Conservation (phyloP, 768 basidiomycete species). For the Plicaturopsis crispa region DNA sequence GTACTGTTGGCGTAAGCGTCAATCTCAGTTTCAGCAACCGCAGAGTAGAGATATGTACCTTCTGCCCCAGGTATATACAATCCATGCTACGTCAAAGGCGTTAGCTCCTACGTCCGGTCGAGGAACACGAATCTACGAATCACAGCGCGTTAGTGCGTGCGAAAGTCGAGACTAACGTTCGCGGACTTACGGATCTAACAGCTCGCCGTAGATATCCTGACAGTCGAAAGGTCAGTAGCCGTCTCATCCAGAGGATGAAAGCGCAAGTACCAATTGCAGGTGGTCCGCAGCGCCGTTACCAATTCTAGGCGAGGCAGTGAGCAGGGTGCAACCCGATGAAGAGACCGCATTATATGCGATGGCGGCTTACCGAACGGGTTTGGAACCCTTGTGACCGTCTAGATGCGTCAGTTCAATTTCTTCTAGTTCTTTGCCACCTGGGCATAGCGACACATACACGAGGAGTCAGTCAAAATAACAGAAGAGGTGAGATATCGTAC, state of each 20-base stretch:
- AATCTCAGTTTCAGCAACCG: neutral
- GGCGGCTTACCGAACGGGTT: constrained; percentile 54
- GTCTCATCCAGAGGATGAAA: neutral
- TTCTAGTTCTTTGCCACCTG: constrained; percentile 74
- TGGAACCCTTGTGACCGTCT: constrained; percentile 82
- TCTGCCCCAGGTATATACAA: constrained; percentile 94
- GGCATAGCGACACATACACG: neutral
- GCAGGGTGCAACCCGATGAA: neutral
- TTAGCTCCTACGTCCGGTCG: neutral
- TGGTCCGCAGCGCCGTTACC: constrained; percentile 97
- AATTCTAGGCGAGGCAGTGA: constrained; percentile 36
- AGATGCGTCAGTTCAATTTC: constrained; percentile 82
- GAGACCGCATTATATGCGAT: no score
- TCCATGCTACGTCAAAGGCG: constrained; percentile 55
- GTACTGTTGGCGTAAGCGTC: constrained; percentile 34
- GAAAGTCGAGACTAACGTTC: no score
- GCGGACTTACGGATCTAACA: constrained; percentile 37
- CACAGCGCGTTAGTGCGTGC: no score
- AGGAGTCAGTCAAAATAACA: neutral
- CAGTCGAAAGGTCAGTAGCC: constrained; percentile 2
- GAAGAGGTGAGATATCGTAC: constrained; percentile 23
- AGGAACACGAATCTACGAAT: no score
- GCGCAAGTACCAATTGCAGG: constrained; percentile 61
- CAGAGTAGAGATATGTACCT: constrained; percentile 34
- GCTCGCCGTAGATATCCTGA: constrained; percentile 94